Evolutionary conservation across 768 basidiomycete species (phyloP).

Genomic region (Tricholoma bakamatsutake): DNA sequence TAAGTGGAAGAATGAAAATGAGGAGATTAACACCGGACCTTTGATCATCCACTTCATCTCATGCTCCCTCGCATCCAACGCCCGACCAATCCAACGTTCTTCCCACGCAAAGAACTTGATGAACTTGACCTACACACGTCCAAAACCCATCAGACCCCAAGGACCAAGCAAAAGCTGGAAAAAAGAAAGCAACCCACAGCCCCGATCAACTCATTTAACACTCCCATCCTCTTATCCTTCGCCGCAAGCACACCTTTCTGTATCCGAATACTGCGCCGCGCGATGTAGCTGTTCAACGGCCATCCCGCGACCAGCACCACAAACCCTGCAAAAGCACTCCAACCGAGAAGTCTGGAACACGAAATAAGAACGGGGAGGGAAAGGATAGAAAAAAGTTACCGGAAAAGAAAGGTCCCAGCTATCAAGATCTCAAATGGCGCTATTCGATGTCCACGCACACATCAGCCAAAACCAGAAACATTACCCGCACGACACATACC

Average conservation of each 20-base stretch:
- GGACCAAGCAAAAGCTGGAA: background rate
- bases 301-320: conserved; percentile 57
- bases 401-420: conserved; percentile 69
- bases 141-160: background rate
- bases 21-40: conserved; percentile 27
- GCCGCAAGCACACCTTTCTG: conserved; percentile 56
- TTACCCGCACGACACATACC: conserved; percentile 26
- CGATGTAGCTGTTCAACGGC: conserved; percentile 66
- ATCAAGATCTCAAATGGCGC: conserved; percentile 77
- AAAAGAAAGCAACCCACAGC: conserved; percentile 34
- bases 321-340: conserved; percentile 74
- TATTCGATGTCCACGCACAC: conserved; percentile 13
- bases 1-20: background rate
- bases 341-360: conserved; percentile 47
- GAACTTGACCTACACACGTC: conserved; percentile 48
- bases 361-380: background rate
- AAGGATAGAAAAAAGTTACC: conserved; percentile 37
- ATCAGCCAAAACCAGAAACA: conserved; percentile 7
- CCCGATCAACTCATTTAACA: conserved; percentile 72
- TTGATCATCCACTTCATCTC: conserved; percentile 79
- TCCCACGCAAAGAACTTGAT: conserved; percentile 84
- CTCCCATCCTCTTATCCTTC: conserved; percentile 71
- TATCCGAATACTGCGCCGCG: conserved; percentile 53
- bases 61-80: conserved; percentile 52
- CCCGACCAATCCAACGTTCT: conserved; percentile 65